Conservation (phyloP, 768 basidiomycete species). For the Leucocoprinus birnbaumii region DNA sequence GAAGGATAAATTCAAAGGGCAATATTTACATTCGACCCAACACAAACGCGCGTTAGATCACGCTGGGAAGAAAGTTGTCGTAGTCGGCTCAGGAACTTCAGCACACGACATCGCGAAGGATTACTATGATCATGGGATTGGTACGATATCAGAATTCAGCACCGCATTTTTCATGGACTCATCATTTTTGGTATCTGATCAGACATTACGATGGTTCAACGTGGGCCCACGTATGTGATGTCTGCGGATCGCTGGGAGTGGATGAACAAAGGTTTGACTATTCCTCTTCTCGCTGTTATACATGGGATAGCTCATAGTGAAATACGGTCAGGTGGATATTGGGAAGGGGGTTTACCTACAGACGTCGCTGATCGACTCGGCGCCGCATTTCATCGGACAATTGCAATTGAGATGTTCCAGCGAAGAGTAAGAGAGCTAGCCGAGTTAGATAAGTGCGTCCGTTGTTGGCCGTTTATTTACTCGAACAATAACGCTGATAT, state of each 20-base stretch:
- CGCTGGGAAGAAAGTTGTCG: slow-evolving; percentile 59
- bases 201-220: slow-evolving; percentile 48
- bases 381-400: slow-evolving; percentile 41
- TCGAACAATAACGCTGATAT: not conserved
- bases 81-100: slow-evolving; percentile 62
- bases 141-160: slow-evolving; percentile 14
- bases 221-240: slow-evolving; percentile 53
- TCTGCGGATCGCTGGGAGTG: slow-evolving; percentile 35
- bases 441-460: slow-evolving; percentile 32
- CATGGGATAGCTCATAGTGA: too few relatives aligned
- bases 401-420: slow-evolving; percentile 19
- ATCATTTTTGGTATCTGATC: too few relatives aligned
- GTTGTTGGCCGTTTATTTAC: not conserved
- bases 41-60: slow-evolving; percentile 47
- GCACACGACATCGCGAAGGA: slow-evolving; percentile 40
- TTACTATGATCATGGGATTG: slow-evolving; percentile 31
- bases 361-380: slow-evolving; percentile 50
- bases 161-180: too few relatives aligned
- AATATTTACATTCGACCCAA: slow-evolving; percentile 47
- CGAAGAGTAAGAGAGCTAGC: slow-evolving; percentile 21
- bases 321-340: slow-evolving; percentile 29
- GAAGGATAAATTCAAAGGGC: slow-evolving; percentile 42
- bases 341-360: slow-evolving; percentile 44
- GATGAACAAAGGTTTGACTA: too few relatives aligned
- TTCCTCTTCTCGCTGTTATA: too few relatives aligned